Percentiles rank a stretch among this genome's conserved stretches.
Conservation (phyloP, 495 filamentous ascomycete genomes). For the Podospora didyma region DNA sequence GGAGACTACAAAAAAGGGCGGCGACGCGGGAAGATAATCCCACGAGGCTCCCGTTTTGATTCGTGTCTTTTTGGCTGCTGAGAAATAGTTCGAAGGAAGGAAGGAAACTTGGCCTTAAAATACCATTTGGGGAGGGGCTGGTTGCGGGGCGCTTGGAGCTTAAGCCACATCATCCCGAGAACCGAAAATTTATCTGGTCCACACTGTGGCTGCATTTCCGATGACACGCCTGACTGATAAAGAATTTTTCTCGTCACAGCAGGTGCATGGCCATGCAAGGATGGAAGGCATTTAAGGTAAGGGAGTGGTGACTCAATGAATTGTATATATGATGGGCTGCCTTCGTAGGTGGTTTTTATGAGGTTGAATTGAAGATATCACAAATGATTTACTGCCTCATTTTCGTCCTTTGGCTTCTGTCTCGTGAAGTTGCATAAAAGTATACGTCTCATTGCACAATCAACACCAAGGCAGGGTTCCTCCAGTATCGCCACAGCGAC, state of each 20-base stretch:
- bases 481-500: not conserved
- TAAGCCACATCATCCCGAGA: not conserved
- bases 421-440: too few species aligned
- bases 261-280: too few species aligned
- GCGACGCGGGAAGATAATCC: constrained; percentile 3
- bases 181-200: not conserved
- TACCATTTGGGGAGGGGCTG: not conserved
- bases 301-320: too few species aligned
- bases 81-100: constrained; percentile 16
- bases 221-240: not conserved
- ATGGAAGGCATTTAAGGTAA: too few species aligned
- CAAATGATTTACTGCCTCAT: too few species aligned
- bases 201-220: not conserved
- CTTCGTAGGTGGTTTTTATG: too few species aligned
- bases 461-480: not conserved
- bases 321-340: too few species aligned
- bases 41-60: constrained; percentile 19
- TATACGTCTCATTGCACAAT: not conserved
- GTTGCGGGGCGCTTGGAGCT: constrained; percentile 2
- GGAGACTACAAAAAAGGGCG: constrained; percentile 5
- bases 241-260: not conserved
- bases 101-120: constrained; percentile 17
- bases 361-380: too few species aligned
- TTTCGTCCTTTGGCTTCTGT: too few species aligned
- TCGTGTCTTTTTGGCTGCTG: constrained; percentile 32